Conservation (phyloP, 192 early-diverging fungal species). For the Chytriomyces sp. region DNA sequence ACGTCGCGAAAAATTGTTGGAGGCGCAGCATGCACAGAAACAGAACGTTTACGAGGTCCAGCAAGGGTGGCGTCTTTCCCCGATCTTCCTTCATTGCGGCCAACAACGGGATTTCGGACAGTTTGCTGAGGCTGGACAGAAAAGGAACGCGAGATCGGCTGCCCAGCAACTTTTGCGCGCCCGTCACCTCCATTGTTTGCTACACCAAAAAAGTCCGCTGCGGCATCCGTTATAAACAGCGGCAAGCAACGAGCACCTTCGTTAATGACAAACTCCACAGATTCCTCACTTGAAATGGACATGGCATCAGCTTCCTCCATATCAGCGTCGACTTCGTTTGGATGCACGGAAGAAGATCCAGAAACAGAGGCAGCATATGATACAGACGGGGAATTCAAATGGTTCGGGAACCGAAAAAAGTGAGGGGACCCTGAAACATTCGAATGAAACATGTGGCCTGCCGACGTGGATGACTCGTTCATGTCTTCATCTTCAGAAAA, state of each 20-base stretch:
- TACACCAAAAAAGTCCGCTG: background rate
- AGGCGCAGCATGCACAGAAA: background rate
- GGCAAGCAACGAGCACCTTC: conserved; percentile 5
- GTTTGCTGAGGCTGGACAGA: background rate
- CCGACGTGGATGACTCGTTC: background rate
- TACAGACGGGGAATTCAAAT: background rate
- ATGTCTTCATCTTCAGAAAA: conserved; percentile 32
- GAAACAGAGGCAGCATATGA: background rate
- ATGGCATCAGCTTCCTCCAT: conserved; percentile 6
- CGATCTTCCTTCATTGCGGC: background rate
- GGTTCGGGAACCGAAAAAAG: too few relatives aligned
- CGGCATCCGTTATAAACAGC: conserved; percentile 4
- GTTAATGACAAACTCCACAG: conserved; percentile 24
- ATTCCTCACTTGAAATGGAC: conserved; percentile 4
- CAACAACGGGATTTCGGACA: background rate
- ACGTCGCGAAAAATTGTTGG: background rate
- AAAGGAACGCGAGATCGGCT: background rate
- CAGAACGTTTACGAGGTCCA: background rate
- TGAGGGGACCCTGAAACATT: too few relatives aligned
- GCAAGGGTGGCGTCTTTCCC: too few relatives aligned
- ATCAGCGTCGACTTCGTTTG: background rate
- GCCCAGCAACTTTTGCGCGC: background rate
- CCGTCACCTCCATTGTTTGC: background rate
- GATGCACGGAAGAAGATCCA: background rate
- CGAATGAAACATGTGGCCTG: too few relatives aligned